Conservation (phyloP, 179 eudicot genomes). For the Gypsophila paniculata region DNA sequence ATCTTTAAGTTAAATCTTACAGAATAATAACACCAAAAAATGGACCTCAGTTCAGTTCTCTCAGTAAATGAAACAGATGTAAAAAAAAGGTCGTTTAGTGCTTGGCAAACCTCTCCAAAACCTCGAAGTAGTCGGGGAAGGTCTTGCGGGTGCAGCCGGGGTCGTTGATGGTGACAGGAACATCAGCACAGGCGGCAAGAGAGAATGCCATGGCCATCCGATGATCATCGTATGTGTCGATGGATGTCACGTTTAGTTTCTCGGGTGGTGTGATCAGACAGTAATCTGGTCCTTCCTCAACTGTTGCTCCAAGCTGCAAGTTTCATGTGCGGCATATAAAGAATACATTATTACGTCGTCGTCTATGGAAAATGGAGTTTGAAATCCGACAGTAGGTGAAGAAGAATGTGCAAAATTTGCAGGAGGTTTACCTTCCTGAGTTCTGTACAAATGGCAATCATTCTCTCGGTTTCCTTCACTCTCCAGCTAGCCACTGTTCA, state of each 20-base stretch:
- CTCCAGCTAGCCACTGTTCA: slow-evolving; percentile 96
- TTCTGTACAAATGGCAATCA: slow-evolving; percentile 99
- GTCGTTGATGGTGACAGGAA: slow-evolving; percentile 90
- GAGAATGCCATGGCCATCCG: slow-evolving; percentile 99
- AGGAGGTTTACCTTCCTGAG: slow-evolving; percentile 67
- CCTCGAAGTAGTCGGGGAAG: slow-evolving; percentile 94
- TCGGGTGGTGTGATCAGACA: slow-evolving; percentile 94
- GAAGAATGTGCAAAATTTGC: not conserved
- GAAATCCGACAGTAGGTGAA: not conserved
- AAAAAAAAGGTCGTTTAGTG: slow-evolving; percentile 33
- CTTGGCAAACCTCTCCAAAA: slow-evolving; percentile 59
- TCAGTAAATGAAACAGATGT: not conserved
- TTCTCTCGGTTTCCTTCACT: slow-evolving; percentile 95
- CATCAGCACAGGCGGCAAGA: slow-evolving; percentile 92
- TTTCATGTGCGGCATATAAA: not conserved
- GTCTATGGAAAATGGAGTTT: not conserved
- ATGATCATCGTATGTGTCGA: slow-evolving; percentile 96
- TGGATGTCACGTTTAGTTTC: slow-evolving; percentile 70
- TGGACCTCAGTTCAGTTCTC: not conserved
- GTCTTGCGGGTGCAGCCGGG: slow-evolving; percentile 93
- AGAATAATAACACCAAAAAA: slow-evolving; percentile 25
- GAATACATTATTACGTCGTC: not conserved
- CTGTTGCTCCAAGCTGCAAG: slow-evolving; percentile 88
- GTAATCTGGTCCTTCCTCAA: slow-evolving; percentile 94
- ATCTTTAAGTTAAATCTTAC: slow-evolving; percentile 19